Base-by-base conservation (phyloP, 2,329 filamentous ascomycete species). In the Colletotrichum destructivum region DNA sequence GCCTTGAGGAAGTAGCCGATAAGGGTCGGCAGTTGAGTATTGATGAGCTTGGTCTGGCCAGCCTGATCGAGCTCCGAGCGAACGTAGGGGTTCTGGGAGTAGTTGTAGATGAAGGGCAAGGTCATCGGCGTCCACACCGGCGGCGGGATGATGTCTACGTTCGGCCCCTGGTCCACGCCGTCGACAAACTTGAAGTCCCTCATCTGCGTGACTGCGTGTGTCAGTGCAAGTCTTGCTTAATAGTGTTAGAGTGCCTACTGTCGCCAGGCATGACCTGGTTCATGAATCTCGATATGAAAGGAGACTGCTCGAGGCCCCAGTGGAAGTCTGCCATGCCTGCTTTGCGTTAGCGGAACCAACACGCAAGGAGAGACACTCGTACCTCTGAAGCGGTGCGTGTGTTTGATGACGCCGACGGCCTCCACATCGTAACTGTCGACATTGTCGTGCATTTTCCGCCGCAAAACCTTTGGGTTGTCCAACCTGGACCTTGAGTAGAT, bases 301-400 rank as follows among this genome's bases (percentile, higher is more conserved):
- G 84, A 56, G 92, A 92, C 46, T 88, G 87, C 16, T 87, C 87
- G 62, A 92, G 91, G 26, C 93, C 90, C 82, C 92, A 96, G 77
- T 97, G 94, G 78, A 97, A 97, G 81, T 98, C 96, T 11, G 94
- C 92, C 74, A 97, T 87, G 42, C 88, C 89, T 90, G 7, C 12
- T n/a, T 21, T 57, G 73, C 11, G 68, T 62, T 35, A 66, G 35
- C 42, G 35, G 5, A 51, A 12, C 26, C 5, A 38, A 16, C 12
- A 9, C 8, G 35, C 26, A n/a, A 56, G 62, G 51, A 52, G 15
- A 4, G 38, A 38, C n/a, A 46, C 12, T 64, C 81, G 74, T 80
- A 88, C 91, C 91, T 79, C 96, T 90, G 81, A 97, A 99, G 47
- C 96, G 90, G 85, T 98, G 95, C 1, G 93, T 96, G 75, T 94